Conservation (phyloP, 768 basidiomycete species). For the Pluteus cervinus region DNA sequence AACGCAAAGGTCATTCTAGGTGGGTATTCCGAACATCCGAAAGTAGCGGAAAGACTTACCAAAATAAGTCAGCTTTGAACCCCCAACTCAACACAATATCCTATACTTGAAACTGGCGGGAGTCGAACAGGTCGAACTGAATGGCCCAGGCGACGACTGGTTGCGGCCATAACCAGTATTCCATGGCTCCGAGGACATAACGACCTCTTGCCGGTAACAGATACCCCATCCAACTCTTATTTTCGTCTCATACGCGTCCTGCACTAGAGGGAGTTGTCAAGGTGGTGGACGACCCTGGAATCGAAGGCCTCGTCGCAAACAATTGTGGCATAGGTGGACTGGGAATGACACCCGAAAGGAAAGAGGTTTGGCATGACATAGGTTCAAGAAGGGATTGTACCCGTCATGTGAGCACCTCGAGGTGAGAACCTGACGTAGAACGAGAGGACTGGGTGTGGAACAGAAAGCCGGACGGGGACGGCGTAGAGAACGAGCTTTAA, state of each 20-base stretch:
- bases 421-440: too few species aligned
- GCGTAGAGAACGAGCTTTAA: too few species aligned
- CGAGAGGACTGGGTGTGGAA: conserved; percentile 52
- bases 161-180: not conserved
- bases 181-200: not conserved
- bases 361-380: conserved; percentile 19
- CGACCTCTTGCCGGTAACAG: conserved; percentile 11
- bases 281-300: conserved; percentile 72
- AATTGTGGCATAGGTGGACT: conserved; percentile 57
- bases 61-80: conserved; percentile 29
- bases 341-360: conserved; percentile 47
- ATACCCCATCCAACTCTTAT: conserved; percentile 8
- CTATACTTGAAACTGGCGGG: not conserved
- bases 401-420: conserved; percentile 34
- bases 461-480: too few species aligned
- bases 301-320: conserved; percentile 55
- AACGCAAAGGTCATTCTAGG: not conserved
- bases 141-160: conserved; percentile 1
- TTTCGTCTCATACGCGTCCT: conserved; percentile 14
- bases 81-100: conserved; percentile 35
- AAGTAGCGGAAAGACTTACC: conserved; percentile 7
- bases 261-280: too few species aligned
- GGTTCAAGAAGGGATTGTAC: conserved; percentile 30
- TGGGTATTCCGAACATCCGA: not conserved
- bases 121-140: conserved; percentile 2